Conservation (phyloP, 495 filamentous ascomycete species). For the Aspergillus taichungensis region DNA sequence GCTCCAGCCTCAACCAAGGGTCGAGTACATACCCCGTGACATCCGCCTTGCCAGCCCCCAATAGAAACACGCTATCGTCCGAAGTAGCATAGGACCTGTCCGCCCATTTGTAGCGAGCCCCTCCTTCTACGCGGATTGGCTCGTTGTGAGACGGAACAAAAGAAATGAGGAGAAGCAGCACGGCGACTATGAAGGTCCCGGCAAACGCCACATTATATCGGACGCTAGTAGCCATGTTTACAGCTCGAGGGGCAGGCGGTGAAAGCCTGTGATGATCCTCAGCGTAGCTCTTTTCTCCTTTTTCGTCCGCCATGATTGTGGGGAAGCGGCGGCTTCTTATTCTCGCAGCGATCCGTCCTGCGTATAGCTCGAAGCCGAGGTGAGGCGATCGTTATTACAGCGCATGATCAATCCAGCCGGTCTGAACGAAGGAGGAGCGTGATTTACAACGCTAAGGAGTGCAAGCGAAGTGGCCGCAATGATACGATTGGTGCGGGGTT, state of each 20-base stretch:
- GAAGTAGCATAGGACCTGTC: conserved; percentile 11
- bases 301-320: background rate
- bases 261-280: too few relatives aligned
- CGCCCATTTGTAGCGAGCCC: conserved; percentile 3
- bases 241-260: background rate
- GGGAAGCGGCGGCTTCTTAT: conserved; percentile 1
- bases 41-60: conserved; percentile 93
- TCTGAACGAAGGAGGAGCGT: background rate
- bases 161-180: conserved; percentile 24
- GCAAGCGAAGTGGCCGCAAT: conserved; percentile 1
- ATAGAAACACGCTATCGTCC: conserved; percentile 51
- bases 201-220: conserved; percentile 17
- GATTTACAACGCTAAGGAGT: conserved; percentile 1
- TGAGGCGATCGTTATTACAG: background rate
- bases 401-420: conserved; percentile 6
- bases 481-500: too few relatives aligned
- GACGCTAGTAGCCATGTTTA: conserved; percentile 20
- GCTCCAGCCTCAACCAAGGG: background rate
- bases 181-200: conserved; percentile 15
- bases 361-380: conserved; percentile 1
- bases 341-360: background rate
- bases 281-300: too few relatives aligned
- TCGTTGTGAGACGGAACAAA: conserved; percentile 11
- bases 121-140: conserved; percentile 2
- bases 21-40: conserved; percentile 65